These are phyloP conservation scores for Sporothrix brasiliensis DNA, from an alignment of 2,329 filamentous ascomycete species.

Conservation along the genomic window DNA sequence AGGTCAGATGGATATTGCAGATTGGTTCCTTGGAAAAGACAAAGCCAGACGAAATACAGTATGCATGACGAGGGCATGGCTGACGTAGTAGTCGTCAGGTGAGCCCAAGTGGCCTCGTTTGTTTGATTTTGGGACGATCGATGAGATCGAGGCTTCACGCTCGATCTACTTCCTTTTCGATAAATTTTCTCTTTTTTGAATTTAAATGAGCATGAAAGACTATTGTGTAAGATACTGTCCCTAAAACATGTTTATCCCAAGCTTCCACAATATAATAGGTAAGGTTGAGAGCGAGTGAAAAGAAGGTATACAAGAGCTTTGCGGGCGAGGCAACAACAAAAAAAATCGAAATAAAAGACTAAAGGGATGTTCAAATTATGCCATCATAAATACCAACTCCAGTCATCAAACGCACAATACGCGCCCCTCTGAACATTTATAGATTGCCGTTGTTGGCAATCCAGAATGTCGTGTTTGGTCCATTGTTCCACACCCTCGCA, in stretches of 20 bases:
- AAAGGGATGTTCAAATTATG: neutral
- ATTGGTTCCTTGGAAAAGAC: no score
- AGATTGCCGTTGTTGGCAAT: slow-evolving; percentile 61
- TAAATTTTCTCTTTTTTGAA: neutral
- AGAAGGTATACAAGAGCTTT: neutral
- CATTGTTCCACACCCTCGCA: slow-evolving; percentile 50
- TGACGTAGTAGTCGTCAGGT: no score
- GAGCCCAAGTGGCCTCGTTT: no score
- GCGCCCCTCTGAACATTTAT: slow-evolving; percentile 28
- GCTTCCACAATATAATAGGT: neutral
- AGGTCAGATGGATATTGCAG: no score
- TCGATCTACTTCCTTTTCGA: neutral
- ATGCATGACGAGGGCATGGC: no score
- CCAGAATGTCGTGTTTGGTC: slow-evolving; percentile 51
- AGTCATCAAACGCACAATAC: neutral
- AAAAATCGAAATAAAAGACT: neutral
- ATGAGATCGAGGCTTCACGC: no score
- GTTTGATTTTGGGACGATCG: no score
- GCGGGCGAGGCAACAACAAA: neutral
- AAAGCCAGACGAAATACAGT: no score
- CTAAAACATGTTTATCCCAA: neutral
- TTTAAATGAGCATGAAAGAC: neutral
- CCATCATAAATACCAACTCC: slow-evolving; percentile 9
- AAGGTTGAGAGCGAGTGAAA: neutral
- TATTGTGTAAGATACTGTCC: neutral